Base-by-base conservation (phyloP, 352 stramenopile species). In the Phytopythium montanum region DNA sequence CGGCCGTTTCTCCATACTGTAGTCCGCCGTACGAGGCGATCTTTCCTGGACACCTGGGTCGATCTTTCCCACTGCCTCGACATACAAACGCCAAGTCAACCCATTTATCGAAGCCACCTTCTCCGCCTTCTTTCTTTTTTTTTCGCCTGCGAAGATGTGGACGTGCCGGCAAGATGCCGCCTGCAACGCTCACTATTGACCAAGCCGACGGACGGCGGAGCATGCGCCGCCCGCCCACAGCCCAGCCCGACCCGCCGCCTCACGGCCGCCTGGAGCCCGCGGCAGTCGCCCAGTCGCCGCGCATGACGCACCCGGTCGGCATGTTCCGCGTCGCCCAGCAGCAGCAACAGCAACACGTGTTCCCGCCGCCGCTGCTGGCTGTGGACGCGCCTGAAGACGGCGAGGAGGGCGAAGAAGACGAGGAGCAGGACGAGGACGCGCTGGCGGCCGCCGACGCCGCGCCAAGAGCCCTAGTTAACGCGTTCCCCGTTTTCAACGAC, bases 321-420 rank as follows among this genome's bases (percentile, higher is more conserved):
- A 50, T 50, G 42, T 50, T 50, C 16, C 56, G 52, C 21, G 61
- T 61, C 42, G 19, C 10, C 42, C 42, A 50, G 42, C 42, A 13
- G 19, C 38, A 44, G 38, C 41, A 41, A 19, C 39, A 45, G 18
- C 39, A 45, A 5, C 39, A 45, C 5, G 9, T 34, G 39, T 50
- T 50, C 42, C 42, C 26, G 42, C 42, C 10, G 42, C 41, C 21
- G 18, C 41, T n/a, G 41, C 8, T 45, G 39, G 39, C 39, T 9
- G 9, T 34, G 31, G 41, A 19, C 41, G 41, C 19, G 41, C 19
- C 41, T n/a, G n/a, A n/a, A n/a, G n/a, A n/a, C n/a, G n/a, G n/a
- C n/a, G n/a, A n/a, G n/a, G n/a, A n/a, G n/a, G 13, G 3, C 44
- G 44, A 50, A 21, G 44, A 50, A 5, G 21, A 21, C 23, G 45